Evolutionary conservation across 345 rosid genomes (phyloP).

Genomic region (Populus nigra): DNA sequence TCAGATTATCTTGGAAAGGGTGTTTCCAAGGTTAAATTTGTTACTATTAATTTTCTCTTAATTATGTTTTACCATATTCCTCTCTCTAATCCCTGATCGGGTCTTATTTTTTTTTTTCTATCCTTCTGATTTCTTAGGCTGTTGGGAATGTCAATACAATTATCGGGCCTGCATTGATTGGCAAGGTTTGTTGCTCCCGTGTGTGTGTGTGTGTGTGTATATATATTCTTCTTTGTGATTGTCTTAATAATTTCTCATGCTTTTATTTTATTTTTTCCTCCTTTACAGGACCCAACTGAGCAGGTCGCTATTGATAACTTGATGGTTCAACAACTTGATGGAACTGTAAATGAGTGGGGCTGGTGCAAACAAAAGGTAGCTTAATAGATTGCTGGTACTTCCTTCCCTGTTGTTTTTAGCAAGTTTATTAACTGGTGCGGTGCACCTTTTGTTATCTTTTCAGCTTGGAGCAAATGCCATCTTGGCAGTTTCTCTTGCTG

Average conservation of each 20-base stretch:
- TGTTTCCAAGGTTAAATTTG: constrained; percentile 50
- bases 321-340: constrained; percentile 73
- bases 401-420: neutral
- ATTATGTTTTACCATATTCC: neutral
- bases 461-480: constrained; percentile 80
- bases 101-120: neutral
- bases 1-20: constrained; percentile 71
- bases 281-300: constrained; percentile 52
- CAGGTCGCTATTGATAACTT: constrained; percentile 50
- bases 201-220: rapidly evolving
- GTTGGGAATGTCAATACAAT: constrained; percentile 54
- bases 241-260: neutral
- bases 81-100: neutral
- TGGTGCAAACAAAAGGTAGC: constrained; percentile 77
- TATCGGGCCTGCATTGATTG: constrained; percentile 62
- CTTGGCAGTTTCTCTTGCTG: constrained; percentile 69
- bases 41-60: neutral
- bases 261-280: neutral
- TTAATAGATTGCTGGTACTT: neutral
- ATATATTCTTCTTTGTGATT: neutral
- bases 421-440: neutral
- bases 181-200: constrained; percentile 44
- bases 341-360: constrained; percentile 76
- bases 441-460: neutral
- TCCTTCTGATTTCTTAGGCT: constrained; percentile 38